Evolutionary conservation across 2,329 filamentous ascomycete genomes (phyloP).

Genomic region (Pseudogymnoascus sp.): DNA sequence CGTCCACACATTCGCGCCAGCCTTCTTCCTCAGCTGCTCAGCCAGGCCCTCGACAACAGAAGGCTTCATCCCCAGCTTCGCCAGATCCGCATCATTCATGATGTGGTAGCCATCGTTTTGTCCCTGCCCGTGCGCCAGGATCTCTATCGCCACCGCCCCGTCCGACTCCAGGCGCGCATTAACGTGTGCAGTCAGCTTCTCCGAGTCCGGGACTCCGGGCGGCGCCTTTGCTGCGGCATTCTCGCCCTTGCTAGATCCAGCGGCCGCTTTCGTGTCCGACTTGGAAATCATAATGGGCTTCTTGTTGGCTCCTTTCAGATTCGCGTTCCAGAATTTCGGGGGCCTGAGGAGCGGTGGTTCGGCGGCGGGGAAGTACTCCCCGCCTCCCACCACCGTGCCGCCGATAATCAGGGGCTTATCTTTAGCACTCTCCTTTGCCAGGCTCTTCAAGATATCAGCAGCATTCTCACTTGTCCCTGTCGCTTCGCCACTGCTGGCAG

Average conservation of each 20-base stretch:
- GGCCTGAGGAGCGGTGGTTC: slow-evolving; percentile 33
- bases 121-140: slow-evolving; percentile 29
- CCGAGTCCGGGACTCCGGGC: neutral
- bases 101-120: neutral
- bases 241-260: neutral
- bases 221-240: neutral
- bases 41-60: slow-evolving; percentile 61
- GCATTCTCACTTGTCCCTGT: slow-evolving; percentile 19
- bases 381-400: slow-evolving; percentile 50
- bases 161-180: neutral
- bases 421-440: slow-evolving; percentile 7
- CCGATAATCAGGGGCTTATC: slow-evolving; percentile 40
- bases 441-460: slow-evolving; percentile 23
- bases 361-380: slow-evolving; percentile 44
- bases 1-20: slow-evolving; percentile 67
- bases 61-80: slow-evolving; percentile 48
- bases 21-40: slow-evolving; percentile 58
- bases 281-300: neutral
- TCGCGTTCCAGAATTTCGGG: neutral
- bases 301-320: neutral
- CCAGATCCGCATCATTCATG: slow-evolving; percentile 58
- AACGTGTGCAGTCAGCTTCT: neutral
- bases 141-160: slow-evolving; percentile 37
- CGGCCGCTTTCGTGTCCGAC: neutral
- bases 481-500: slow-evolving; percentile 16